Evolutionary conservation across 108 stramenopile genomes (phyloP).

Genomic region (Halocafeteria seosinensis): DNA sequence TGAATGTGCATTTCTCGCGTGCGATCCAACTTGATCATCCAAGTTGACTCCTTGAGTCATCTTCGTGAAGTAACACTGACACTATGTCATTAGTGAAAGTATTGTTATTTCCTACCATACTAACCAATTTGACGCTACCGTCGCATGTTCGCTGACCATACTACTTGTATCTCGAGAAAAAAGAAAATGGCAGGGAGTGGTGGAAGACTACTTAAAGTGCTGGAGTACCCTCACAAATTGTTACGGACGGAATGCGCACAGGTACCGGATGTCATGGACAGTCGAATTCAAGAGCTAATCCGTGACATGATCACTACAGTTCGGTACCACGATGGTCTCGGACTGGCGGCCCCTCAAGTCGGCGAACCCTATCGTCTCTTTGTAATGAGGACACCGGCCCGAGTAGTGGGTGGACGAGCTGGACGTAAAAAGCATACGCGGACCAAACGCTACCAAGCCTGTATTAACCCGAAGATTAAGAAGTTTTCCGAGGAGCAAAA

Average conservation of each 20-base stretch:
- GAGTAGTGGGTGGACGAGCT: background rate
- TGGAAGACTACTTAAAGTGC: background rate
- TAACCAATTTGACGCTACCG: no score
- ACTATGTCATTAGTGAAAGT: no score
- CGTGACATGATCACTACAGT: background rate
- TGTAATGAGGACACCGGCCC: background rate
- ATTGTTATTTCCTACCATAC: no score
- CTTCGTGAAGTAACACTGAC: no score
- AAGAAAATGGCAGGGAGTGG: no score
- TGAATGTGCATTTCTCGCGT: no score
- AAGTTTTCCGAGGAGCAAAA: no score
- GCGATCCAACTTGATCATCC: no score
- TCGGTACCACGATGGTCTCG: background rate
- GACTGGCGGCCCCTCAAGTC: conserved; percentile 1
- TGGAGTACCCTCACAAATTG: background rate
- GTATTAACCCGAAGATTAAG: background rate
- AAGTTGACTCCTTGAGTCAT: no score
- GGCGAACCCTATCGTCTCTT: background rate
- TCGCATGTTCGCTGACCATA: no score
- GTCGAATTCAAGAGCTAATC: background rate
- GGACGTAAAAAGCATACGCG: background rate
- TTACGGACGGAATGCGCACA: background rate
- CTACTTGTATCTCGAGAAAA: no score
- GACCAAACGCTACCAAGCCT: background rate
- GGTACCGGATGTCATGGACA: background rate